Base-by-base conservation (phyloP, 331 rosid genomes). In the Ulmus americana region DNA sequence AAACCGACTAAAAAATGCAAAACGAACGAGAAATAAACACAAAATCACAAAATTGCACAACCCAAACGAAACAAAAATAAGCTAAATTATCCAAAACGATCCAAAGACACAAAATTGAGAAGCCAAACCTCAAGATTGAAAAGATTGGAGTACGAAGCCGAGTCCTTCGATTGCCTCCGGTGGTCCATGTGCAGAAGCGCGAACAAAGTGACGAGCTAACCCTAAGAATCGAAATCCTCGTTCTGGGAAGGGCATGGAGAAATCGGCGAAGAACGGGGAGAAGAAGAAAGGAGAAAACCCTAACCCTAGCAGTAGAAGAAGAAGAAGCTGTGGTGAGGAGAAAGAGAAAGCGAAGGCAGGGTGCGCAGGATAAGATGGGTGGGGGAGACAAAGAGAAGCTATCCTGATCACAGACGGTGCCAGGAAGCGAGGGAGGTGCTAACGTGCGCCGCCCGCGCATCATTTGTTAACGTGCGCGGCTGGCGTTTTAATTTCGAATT, bases 61-160 rank as follows among this genome's bases (percentile, higher is more conserved):
- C 7, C 38, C 41, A 40, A 4, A 13, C 4, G 7, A 49, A 38
- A 12, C 13, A 40, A 64, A 18, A 44, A 43, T 0, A 39, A 42
- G 41, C 6, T 28, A 28, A 28, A 28, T 28, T 28, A 39, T 4
- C 10, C 39, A 39, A 59, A 40, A 1, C 64, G 41, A 59, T 59
- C 7, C 13, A 10, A 6, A 5, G 15, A 15, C 9, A 7, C 4
- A 59, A 51, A 56, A n/a, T 63, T 15, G 43, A 61, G 38, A 63
- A 6, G 22, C 66, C 65, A 38, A 68, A 94, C 99, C 97, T 94
- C 95, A 22, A 90, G 95, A 73, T 90, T 87, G 83, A 94, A 90
- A 64, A 90, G 97, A 61, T 65, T 83, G 41, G 96, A 83, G 84
- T 84, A 91, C 28, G 84, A 72, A 64, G 67, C 75, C 39, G 83